A percentile compares a stretch with the other conserved stretches of the same genome.
These are phyloP conservation scores for Cordyceps cicadae DNA, from an alignment of 2,329 filamentous ascomycete species.

Conservation along the genomic window DNA sequence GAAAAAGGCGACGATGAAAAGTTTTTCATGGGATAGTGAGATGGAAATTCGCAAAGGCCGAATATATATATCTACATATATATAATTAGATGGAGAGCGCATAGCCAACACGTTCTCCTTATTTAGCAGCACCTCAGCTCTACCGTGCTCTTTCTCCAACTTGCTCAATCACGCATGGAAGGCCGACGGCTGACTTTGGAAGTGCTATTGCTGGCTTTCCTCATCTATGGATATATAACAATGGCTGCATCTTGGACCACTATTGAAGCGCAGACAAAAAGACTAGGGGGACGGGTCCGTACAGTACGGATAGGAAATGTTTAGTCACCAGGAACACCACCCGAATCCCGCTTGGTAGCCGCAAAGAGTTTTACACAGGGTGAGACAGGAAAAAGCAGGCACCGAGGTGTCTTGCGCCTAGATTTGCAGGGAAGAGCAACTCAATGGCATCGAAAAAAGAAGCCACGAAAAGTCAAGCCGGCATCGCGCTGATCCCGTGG, in stretches of 20 bases:
- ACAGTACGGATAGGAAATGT: too few relatives aligned
- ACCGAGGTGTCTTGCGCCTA: too few relatives aligned
- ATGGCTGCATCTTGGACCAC: not conserved
- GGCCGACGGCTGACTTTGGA: too few relatives aligned
- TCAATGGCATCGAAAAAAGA: not conserved
- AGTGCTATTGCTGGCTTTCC: too few relatives aligned
- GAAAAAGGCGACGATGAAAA: not conserved
- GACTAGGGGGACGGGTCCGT: not conserved
- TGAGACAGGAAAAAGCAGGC: not conserved
- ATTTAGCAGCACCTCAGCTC: not conserved
- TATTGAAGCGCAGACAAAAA: not conserved
- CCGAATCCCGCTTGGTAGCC: not conserved
- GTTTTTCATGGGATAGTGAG: not conserved
- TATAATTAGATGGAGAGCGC: not conserved
- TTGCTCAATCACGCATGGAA: too few relatives aligned
- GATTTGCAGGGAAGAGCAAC: too few relatives aligned
- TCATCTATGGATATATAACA: too few relatives aligned
- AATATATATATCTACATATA: not conserved
- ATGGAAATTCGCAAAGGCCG: not conserved
- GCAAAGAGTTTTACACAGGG: not conserved
- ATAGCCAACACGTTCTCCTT: not conserved
- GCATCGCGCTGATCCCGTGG: constrained; percentile 35
- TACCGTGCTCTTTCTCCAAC: too few relatives aligned
- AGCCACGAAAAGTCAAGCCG: constrained; percentile 10
- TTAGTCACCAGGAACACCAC: not conserved